phyloP scores from a whole-genome alignment of 345 rosid genomes.

The Eucalyptus cloeziana region DNA sequence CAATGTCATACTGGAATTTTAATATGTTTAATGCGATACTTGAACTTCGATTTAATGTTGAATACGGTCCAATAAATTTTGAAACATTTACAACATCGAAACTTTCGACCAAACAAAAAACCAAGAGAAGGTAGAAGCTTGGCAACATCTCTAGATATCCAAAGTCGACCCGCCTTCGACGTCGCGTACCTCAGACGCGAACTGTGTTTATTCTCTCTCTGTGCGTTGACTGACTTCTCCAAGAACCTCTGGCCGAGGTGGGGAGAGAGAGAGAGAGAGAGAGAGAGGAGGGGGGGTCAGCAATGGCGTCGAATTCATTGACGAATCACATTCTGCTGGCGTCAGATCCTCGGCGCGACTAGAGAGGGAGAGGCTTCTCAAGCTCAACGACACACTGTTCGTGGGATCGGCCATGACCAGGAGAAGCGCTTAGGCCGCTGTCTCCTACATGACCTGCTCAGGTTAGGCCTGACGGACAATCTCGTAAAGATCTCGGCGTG shows the following conservation, averaged over 20 bases:
- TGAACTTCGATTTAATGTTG: neutral
- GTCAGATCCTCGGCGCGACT: slow-evolving; percentile 33
- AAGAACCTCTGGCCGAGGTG: neutral
- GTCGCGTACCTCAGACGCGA: neutral
- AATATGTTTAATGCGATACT: accelerated
- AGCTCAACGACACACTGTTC: slow-evolving; percentile 56
- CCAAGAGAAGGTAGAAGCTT: too few relatives aligned
- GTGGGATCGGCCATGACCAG: slow-evolving; percentile 92
- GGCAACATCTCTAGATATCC: neutral
- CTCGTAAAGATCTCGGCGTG: neutral
- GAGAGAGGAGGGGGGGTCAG: neutral
- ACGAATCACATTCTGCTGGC: slow-evolving; percentile 46
- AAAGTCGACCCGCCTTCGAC: neutral
- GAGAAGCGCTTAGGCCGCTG: slow-evolving; percentile 77
- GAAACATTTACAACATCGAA: neutral
- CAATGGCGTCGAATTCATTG: slow-evolving; percentile 31
- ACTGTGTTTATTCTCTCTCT: neutral
- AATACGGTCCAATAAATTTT: too few relatives aligned
- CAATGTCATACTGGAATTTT: too few relatives aligned
- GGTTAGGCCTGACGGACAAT: slow-evolving; percentile 24
- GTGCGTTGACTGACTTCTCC: neutral
- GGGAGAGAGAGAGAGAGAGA: neutral
- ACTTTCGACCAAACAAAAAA: neutral
- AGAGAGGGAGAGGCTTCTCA: slow-evolving; percentile 41
- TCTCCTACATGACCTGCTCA: slow-evolving; percentile 89